Conservation (phyloP, 495 filamentous ascomycete species). For the Lineolata rhizophorae region DNA sequence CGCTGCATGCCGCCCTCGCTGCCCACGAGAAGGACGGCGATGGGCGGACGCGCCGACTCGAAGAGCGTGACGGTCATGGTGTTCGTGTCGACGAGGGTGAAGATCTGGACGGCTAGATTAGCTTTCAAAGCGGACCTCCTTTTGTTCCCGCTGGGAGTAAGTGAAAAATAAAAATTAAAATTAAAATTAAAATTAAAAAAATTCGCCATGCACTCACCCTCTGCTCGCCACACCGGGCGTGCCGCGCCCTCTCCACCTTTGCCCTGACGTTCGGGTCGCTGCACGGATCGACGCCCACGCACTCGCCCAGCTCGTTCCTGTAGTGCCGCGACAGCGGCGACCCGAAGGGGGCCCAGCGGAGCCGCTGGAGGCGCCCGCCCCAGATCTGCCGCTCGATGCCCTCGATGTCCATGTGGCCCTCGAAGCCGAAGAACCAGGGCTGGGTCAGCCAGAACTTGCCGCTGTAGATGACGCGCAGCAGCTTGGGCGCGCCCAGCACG, state of each 20-base stretch:
- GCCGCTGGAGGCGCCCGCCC: slow-evolving; percentile 7
- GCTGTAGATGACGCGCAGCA: slow-evolving; percentile 7
- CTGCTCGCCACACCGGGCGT: slow-evolving; percentile 6
- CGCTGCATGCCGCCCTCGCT: slow-evolving; percentile 22
- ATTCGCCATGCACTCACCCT: slow-evolving; percentile 1
- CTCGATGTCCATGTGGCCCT: slow-evolving; percentile 14
- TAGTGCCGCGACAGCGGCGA: slow-evolving; percentile 12
- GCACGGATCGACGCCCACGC: too few relatives aligned
- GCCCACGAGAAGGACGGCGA: slow-evolving; percentile 17
- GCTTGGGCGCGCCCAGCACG: slow-evolving; percentile 2
- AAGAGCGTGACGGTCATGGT: slow-evolving; percentile 19
- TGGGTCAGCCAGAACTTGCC: slow-evolving; percentile 12
- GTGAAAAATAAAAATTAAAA: too few relatives aligned
- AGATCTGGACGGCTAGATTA: too few relatives aligned
- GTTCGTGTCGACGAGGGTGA: slow-evolving; percentile 13
- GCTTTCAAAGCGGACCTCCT: too few relatives aligned
- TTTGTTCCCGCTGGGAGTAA: slow-evolving; percentile 2
- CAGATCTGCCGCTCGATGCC: slow-evolving; percentile 16
- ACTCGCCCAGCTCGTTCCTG: slow-evolving; percentile 5
- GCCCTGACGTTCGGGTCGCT: too few relatives aligned
- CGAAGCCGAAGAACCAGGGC: slow-evolving; percentile 19
- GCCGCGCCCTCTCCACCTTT: too few relatives aligned
- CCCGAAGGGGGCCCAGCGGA: slow-evolving; percentile 12
- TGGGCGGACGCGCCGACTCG: slow-evolving; percentile 17
- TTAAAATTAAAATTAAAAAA: background rate